Conservation (phyloP, 2,329 filamentous ascomycete genomes). For the Ophioceras dolichostomum region DNA sequence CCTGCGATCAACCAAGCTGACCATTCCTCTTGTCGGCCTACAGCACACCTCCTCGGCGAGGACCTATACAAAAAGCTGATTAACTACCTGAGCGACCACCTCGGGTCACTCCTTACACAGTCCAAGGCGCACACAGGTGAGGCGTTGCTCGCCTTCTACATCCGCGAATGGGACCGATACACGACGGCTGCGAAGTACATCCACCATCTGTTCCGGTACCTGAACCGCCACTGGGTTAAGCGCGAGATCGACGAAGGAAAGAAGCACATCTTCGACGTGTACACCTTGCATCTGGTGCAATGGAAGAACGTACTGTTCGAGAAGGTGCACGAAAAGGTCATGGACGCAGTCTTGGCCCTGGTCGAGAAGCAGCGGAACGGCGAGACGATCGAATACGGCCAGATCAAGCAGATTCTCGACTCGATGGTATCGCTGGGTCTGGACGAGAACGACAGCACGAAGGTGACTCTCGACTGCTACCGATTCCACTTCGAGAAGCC, state of each 20-base stretch:
- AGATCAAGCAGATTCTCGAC: conserved; percentile 95
- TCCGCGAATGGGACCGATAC: conserved; percentile 92
- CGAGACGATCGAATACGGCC: conserved; percentile 92
- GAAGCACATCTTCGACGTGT: conserved; percentile 96
- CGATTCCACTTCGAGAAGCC: conserved; percentile 84
- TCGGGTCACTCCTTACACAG: conserved; percentile 55
- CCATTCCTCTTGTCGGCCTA: conserved; percentile 3
- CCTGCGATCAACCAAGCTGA: conserved; percentile 1
- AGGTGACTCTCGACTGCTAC: conserved; percentile 93
- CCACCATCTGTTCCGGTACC: conserved; percentile 90
- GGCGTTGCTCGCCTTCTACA: conserved; percentile 83
- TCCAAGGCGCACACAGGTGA: conserved; percentile 80
- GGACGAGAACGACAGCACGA: conserved; percentile 84
- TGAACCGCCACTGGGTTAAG: conserved; percentile 98
- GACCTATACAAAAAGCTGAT: conserved; percentile 91
- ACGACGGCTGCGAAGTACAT: conserved; percentile 95
- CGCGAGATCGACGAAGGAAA: conserved; percentile 98
- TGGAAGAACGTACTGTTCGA: conserved; percentile 90
- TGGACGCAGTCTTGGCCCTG: conserved; percentile 87
- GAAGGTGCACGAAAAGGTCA: conserved; percentile 74
- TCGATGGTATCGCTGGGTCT: conserved; percentile 92
- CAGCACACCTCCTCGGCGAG: conserved; percentile 88
- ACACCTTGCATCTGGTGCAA: conserved; percentile 88
- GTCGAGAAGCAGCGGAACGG: conserved; percentile 96
- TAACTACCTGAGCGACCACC: conserved; percentile 68